Conservation (phyloP, 2,329 filamentous ascomycete species). For the Apiospora sp. region DNA sequence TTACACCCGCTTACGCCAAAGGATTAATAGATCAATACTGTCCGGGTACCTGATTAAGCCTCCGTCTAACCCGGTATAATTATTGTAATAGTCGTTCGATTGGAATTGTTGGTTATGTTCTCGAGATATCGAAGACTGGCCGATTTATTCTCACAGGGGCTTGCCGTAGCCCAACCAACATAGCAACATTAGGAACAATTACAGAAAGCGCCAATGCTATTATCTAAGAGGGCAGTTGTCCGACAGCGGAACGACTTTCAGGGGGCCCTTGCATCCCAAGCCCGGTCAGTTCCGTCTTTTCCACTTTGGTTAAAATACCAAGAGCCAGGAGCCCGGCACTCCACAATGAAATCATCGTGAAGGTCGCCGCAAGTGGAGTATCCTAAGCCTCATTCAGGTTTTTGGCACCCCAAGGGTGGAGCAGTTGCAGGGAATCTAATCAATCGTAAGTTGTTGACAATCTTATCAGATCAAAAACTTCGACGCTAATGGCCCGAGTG, state of each 20-base stretch:
- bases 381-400: background rate
- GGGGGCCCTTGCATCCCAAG: background rate
- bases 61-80: no score
- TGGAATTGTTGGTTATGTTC: no score
- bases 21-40: no score
- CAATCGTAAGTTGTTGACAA: background rate
- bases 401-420: background rate
- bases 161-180: no score
- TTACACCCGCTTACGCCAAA: no score
- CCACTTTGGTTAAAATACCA: background rate
- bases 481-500: background rate
- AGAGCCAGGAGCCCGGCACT: background rate
- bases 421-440: background rate
- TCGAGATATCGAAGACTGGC: no score
- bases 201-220: background rate
- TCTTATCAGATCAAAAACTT: slow-evolving; percentile 20
- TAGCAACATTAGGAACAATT: no score
- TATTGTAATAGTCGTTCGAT: no score
- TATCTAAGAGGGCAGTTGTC: background rate
- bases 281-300: background rate
- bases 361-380: background rate
- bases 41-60: no score
- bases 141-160: no score
- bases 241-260: background rate
- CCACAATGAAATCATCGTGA: slow-evolving; percentile 17